Base-by-base conservation (phyloP, 495 filamentous ascomycete species). In the Hypoxylon fragiforme region DNA sequence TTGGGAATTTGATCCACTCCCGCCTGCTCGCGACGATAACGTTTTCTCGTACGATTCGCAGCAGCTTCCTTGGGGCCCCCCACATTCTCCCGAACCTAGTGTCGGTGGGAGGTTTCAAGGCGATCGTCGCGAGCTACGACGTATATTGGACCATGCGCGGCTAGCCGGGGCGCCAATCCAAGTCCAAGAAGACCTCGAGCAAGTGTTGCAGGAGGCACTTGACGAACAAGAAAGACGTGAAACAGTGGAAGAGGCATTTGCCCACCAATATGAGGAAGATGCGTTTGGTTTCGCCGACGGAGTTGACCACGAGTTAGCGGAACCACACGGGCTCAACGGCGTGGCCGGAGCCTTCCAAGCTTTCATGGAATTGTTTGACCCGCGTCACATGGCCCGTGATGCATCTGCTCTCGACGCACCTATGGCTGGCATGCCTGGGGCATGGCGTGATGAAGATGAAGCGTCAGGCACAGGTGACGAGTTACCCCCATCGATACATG, bases 1-100 rank as follows among this genome's bases (percentile, higher is more conserved):
- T 15, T 83, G 81, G 26, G 79, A 84, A 26, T 85, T 84, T 15
- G 88, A 92, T 65, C 88, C 86, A 7, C 71, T 91, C 7, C 85
- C 89, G 28, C 88, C 88, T 24, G 21, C 56, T 2, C 30, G 39
- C 16, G 69, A 70, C 0, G 43, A 71, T 15, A 82, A 81, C 26
- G 60, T 76, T 12, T 81, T 77, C 43, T 79, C 71, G 3, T 70
- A 65, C 60, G 57, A 54, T n/a, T 64, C 57, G n/a, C 72, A 68
- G 51, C 47, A 48, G 50, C 47, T 53, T 26, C 72, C 72, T 9
- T 77, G 63, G 63, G 21, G 13, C 32, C 50, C 40, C 11, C 16
- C 1, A 7, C 19, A 19, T 24, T 21, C 13, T 9, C 9, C 14
- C 13, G 50, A 30, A 38, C 55, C 35, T 2, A 24, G 28, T 15